Percentiles rank a stretch among this genome's conserved stretches.
Evolutionary conservation across 768 basidiomycete species (phyloP).

Genomic region (Pleurotus ostreatus): DNA sequence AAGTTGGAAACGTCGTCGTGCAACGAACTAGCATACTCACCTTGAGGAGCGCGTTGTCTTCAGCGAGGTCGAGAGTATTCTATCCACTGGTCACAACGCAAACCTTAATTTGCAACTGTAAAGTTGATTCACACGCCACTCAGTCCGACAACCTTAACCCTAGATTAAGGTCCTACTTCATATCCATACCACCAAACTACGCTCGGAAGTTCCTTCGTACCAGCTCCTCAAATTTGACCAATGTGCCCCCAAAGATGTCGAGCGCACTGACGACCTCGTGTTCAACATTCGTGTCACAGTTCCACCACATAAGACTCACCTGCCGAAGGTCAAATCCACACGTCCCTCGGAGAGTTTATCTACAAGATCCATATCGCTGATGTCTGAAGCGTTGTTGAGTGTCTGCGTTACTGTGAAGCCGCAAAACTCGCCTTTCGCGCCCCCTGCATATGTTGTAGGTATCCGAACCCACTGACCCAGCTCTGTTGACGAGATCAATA

Average conservation of each 20-base stretch:
- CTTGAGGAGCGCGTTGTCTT: slow-evolving; percentile 40
- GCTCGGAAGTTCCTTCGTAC: slow-evolving; percentile 26
- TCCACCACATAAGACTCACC: slow-evolving; percentile 32
- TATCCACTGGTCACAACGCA: background rate
- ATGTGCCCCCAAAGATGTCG: slow-evolving; percentile 67
- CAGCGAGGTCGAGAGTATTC: slow-evolving; percentile 18
- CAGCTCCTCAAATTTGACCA: slow-evolving; percentile 59
- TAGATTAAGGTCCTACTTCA: background rate
- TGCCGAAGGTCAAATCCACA: slow-evolving; percentile 86
- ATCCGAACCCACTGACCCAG: slow-evolving; percentile 90
- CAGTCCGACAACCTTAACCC: background rate
- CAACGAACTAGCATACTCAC: slow-evolving; percentile 24
- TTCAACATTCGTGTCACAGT: background rate
- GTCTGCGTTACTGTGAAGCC: background rate
- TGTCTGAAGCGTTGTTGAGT: slow-evolving; percentile 38
- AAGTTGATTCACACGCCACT: slow-evolving; percentile 6
- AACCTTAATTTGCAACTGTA: slow-evolving; percentile 9
- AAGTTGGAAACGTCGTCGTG: background rate
- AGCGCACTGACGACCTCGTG: slow-evolving; percentile 40
- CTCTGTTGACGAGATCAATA: slow-evolving; percentile 35
- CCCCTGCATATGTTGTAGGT: slow-evolving; percentile 96
- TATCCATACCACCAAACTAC: background rate
- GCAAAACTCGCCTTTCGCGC: slow-evolving; percentile 68
- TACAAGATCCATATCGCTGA: slow-evolving; percentile 79
- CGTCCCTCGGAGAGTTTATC: slow-evolving; percentile 74